Evolutionary conservation across 345 rosid genomes (phyloP).

Genomic region (Citropsis articulata): DNA sequence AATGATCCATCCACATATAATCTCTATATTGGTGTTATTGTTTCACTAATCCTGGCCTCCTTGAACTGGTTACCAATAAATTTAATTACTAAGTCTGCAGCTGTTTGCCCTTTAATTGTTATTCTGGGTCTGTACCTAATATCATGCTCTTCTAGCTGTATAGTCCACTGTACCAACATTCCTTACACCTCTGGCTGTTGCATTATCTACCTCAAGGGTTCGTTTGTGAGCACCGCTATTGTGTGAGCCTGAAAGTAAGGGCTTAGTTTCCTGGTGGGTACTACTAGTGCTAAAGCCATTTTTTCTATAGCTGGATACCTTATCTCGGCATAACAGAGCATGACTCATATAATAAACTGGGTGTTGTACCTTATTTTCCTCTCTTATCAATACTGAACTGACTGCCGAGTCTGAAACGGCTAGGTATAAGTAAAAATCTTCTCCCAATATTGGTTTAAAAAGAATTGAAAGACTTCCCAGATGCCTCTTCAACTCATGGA

Average conservation of each 20-base stretch:
- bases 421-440: too few relatives aligned
- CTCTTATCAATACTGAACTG: not conserved
- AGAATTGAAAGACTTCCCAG: not conserved
- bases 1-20: not conserved
- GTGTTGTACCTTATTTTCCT: fast-evolving
- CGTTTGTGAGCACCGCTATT: not conserved
- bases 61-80: too few relatives aligned
- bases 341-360: too few relatives aligned
- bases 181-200: fast-evolving
- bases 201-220: too few relatives aligned
- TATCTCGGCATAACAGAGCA: not conserved
- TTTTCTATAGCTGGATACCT: too few relatives aligned
- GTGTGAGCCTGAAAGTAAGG: not conserved
- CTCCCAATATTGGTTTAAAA: fast-evolving
- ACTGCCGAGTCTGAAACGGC: not conserved
- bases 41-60: fast-evolving
- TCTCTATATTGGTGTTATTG: fast-evolving
- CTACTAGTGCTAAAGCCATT: not conserved
- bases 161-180: too few relatives aligned
- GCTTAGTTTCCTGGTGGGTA: too few relatives aligned
- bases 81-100: not conserved
- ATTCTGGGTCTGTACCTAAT: too few relatives aligned
- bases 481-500: too few relatives aligned
- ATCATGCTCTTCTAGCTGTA: not conserved
- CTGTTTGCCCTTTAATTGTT: too few relatives aligned